Conservation (phyloP, 805 yeast genomes). For the Yarrowia sp. region DNA sequence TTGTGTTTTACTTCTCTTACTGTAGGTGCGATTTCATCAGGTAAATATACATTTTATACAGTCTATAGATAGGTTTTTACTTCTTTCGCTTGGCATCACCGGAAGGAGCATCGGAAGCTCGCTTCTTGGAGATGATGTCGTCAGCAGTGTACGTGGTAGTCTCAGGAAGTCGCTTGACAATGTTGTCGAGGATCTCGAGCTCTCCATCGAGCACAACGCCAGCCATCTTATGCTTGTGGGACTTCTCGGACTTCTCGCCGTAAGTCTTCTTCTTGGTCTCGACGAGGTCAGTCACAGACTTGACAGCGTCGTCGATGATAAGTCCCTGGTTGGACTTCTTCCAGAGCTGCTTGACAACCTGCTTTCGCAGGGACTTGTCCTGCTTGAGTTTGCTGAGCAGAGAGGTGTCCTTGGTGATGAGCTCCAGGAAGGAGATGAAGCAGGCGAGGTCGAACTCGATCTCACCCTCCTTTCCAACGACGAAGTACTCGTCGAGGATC, state of each 20-base stretch:
- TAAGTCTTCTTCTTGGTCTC: slow-evolving; percentile 2
- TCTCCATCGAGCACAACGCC: slow-evolving; percentile 4
- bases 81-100: slow-evolving; percentile 3
- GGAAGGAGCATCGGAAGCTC: neutral
- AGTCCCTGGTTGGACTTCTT: slow-evolving; percentile 28
- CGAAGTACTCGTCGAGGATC: slow-evolving; percentile 34
- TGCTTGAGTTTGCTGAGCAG: neutral
- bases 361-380: slow-evolving; percentile 5
- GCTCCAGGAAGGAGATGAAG: neutral
- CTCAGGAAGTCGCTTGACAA: neutral
- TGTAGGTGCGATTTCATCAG: too few relatives aligned
- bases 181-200: slow-evolving; percentile 7
- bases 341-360: slow-evolving; percentile 24
- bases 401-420: neutral
- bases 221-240: slow-evolving; percentile 1
- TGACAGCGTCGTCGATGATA: slow-evolving; percentile 28
- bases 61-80: neutral
- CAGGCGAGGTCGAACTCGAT: slow-evolving; percentile 27
- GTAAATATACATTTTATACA: neutral
- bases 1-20: too few relatives aligned
- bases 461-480: slow-evolving; percentile 18
- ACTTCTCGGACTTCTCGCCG: neutral
- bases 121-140: slow-evolving; percentile 6
- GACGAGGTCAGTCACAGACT: neutral
- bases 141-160: slow-evolving; percentile 4